These are phyloP conservation scores for Helianthus tuberosus DNA, from an alignment of 129 eudicot species.

Conservation along the genomic window DNA sequence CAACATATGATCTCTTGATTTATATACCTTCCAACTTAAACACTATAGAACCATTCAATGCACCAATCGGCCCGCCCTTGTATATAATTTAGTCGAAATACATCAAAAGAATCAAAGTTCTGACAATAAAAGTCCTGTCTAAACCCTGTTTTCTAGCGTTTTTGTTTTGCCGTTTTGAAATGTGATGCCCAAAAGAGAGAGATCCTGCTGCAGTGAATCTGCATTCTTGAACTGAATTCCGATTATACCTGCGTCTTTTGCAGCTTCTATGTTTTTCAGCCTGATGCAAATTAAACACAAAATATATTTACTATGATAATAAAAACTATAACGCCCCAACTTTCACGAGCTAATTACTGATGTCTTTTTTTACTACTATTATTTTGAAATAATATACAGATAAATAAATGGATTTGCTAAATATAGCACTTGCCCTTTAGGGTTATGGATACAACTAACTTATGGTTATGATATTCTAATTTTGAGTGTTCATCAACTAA, in stretches of 20 bases:
- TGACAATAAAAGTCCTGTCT: neutral
- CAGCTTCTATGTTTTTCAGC: slow-evolving; percentile 84
- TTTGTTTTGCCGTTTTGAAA: slow-evolving; percentile 27
- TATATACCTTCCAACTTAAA: neutral
- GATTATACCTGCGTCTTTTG: slow-evolving; percentile 59
- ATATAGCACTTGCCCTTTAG: no score
- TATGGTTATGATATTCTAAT: no score
- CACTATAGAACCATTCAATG: neutral
- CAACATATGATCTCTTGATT: neutral
- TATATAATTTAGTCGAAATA: neutral
- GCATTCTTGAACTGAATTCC: slow-evolving; percentile 87
- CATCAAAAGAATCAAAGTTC: neutral
- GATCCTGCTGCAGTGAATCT: slow-evolving; percentile 54
- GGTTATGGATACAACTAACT: no score
- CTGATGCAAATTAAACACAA: slow-evolving; percentile 41
- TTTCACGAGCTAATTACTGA: no score
- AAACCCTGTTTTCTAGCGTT: slow-evolving; percentile 17
- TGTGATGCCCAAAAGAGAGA: slow-evolving; percentile 57
- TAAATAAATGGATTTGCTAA: no score
- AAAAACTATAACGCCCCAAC: neutral
- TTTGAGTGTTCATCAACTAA: no score
- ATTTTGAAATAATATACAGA: neutral
- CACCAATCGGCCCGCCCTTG: no score
- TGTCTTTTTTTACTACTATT: neutral
- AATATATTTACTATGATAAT: neutral